These are phyloP conservation scores for Daldinia concentrica DNA, from an alignment of 495 filamentous ascomycete species.

Conservation along the genomic window DNA sequence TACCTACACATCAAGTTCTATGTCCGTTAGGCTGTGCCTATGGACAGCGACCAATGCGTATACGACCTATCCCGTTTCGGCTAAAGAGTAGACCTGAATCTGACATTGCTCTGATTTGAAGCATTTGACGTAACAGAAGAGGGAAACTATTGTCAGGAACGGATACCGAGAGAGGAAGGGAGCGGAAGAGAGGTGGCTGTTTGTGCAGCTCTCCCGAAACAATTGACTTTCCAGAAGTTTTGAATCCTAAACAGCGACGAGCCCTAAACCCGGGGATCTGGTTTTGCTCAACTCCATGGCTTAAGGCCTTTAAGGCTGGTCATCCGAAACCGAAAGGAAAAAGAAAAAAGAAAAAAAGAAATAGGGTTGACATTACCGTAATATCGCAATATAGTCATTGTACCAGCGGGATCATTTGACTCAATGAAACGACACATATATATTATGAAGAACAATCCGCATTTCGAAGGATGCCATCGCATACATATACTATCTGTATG, in stretches of 20 bases:
- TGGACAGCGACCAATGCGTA: conserved; percentile 2
- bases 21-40: neutral
- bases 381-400: neutral
- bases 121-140: conserved; percentile 22
- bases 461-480: neutral
- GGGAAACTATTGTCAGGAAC: conserved; percentile 27
- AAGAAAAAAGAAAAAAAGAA: conserved; percentile 3
- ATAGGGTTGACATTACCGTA: conserved; percentile 13
- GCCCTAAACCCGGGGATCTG: conserved; percentile 17
- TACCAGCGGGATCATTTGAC: conserved; percentile 4
- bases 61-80: conserved; percentile 33
- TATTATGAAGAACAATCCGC: conserved; percentile 1
- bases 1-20: neutral
- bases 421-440: neutral
- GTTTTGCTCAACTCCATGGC: conserved; percentile 10
- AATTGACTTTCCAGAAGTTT: conserved; percentile 33
- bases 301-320: conserved; percentile 7
- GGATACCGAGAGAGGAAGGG: conserved; percentile 3
- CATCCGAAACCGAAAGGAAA: neutral
- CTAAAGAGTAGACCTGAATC: conserved; percentile 30
- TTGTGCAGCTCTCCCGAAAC: conserved; percentile 24
- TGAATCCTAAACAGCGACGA: neutral
- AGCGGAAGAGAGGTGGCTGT: conserved; percentile 23
- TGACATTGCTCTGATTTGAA: conserved; percentile 34
- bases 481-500: neutral